These are phyloP conservation scores for Hymenotorrendiella dingleyae DNA, from an alignment of 2,329 filamentous ascomycete genomes.

Conservation along the genomic window DNA sequence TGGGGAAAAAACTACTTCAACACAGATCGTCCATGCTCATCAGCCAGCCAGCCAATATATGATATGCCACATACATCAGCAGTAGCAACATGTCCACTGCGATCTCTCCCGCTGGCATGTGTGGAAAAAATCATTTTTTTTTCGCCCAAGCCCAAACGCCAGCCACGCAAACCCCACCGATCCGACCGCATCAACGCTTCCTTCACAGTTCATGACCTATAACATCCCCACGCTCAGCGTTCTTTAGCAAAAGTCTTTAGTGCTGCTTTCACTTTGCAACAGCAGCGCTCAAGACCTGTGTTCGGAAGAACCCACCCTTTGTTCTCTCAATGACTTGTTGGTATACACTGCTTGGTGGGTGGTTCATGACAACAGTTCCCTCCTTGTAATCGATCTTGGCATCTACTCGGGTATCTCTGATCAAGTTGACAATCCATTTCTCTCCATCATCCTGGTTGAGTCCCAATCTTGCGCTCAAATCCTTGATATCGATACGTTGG, in stretches of 20 bases:
- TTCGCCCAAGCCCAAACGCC: constrained; percentile 17
- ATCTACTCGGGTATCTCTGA: constrained; percentile 93
- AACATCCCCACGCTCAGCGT: constrained; percentile 5
- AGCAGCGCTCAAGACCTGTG: constrained; percentile 71
- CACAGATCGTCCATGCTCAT: too few species aligned
- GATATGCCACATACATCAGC: too few species aligned
- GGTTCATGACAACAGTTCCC: constrained; percentile 98
- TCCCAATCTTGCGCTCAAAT: constrained; percentile 85
- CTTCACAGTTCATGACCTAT: background rate
- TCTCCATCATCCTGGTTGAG: constrained; percentile 92
- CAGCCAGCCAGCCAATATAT: too few species aligned
- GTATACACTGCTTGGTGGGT: constrained; percentile 96
- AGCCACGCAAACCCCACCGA: constrained; percentile 10
- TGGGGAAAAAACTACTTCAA: too few species aligned
- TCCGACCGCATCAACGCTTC: background rate
- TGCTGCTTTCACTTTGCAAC: constrained; percentile 29
- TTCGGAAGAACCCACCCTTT: constrained; percentile 97
- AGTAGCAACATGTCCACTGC: too few species aligned
- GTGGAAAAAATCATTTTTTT: too few species aligned
- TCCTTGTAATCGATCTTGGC: constrained; percentile 99
- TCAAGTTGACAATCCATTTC: constrained; percentile 99
- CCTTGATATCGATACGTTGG: constrained; percentile 96
- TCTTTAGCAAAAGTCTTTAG: background rate
- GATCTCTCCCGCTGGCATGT: too few species aligned
- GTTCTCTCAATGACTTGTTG: constrained; percentile 99